These are phyloP conservation scores for Globisporangium spiculum DNA, from an alignment of 352 stramenopile species.

Conservation along the genomic window DNA sequence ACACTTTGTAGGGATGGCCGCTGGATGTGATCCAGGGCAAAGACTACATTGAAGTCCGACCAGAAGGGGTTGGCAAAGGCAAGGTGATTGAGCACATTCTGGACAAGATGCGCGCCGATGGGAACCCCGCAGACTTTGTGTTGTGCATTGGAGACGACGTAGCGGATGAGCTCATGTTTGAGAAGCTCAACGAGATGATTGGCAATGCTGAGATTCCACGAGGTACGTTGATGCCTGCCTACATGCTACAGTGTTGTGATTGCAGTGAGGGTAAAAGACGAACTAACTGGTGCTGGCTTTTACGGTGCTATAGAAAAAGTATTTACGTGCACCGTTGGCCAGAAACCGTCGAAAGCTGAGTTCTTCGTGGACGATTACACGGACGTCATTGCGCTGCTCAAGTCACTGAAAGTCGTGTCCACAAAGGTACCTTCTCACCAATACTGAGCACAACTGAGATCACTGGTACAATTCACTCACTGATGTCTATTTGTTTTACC, in stretches of 20 bases:
- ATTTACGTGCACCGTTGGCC: slow-evolving; percentile 96
- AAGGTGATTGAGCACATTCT: slow-evolving; percentile 93
- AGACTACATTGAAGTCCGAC: slow-evolving; percentile 98
- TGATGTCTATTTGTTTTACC: not conserved
- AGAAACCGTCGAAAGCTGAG: slow-evolving; percentile 96
- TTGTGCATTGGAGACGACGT: slow-evolving; percentile 98
- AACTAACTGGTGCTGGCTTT: not conserved
- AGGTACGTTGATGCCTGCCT: slow-evolving; percentile 26
- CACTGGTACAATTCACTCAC: no score
- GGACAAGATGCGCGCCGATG: slow-evolving; percentile 57
- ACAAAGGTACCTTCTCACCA: slow-evolving; percentile 52
- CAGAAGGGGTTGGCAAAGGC: slow-evolving; percentile 96
- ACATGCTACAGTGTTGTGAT: not conserved
- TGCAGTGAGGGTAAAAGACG: not conserved
- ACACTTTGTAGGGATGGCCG: slow-evolving; percentile 42
- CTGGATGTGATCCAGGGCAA: slow-evolving; percentile 85
- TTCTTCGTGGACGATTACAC: slow-evolving; percentile 97
- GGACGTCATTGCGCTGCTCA: slow-evolving; percentile 92
- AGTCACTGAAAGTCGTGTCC: slow-evolving; percentile 65
- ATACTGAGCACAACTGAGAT: not conserved
- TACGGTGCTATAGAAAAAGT: slow-evolving; percentile 51
- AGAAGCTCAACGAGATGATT: slow-evolving; percentile 59
- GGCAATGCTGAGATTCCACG: slow-evolving; percentile 32
- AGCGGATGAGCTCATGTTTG: slow-evolving; percentile 98
- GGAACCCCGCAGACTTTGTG: slow-evolving; percentile 92